Percentiles rank a stretch among this genome's conserved stretches.
Conservation (phyloP, 2,329 filamentous ascomycete species). For the Lachnellula suecica region DNA sequence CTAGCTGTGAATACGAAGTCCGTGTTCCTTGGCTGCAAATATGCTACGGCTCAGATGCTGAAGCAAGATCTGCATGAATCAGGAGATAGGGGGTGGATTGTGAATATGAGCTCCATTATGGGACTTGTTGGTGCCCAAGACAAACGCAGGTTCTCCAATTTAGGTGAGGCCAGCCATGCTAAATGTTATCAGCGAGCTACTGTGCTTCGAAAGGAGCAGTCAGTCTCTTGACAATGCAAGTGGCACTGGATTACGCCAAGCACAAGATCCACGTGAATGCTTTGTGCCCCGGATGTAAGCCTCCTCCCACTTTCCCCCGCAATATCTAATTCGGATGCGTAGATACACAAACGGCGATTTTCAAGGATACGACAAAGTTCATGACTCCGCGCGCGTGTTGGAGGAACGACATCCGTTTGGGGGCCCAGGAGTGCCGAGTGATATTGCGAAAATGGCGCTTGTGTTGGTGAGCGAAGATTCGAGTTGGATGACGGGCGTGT, state of each 20-base stretch:
- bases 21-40: constrained; percentile 44
- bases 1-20: constrained; percentile 39
- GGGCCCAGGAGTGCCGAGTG: constrained; percentile 4
- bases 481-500: constrained; percentile 15
- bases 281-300: constrained; percentile 49
- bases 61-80: constrained; percentile 39
- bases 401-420: constrained; percentile 7
- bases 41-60: constrained; percentile 48
- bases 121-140: constrained; percentile 37
- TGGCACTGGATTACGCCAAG: constrained; percentile 49
- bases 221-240: constrained; percentile 45
- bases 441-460: constrained; percentile 12
- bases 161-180: too few relatives aligned
- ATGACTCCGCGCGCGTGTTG: constrained; percentile 4
- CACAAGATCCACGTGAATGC: constrained; percentile 52
- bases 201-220: constrained; percentile 50
- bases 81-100: constrained; percentile 48
- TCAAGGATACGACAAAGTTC: constrained; percentile 1
- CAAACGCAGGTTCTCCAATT: constrained; percentile 31
- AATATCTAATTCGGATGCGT: background rate
- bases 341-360: constrained; percentile 17
- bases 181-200: constrained; percentile 38
- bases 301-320: background rate
- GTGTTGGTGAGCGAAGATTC: constrained; percentile 14
- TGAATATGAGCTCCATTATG: constrained; percentile 46